Base-by-base conservation (phyloP, 306 rosid species). In the Cercis canadensis region DNA sequence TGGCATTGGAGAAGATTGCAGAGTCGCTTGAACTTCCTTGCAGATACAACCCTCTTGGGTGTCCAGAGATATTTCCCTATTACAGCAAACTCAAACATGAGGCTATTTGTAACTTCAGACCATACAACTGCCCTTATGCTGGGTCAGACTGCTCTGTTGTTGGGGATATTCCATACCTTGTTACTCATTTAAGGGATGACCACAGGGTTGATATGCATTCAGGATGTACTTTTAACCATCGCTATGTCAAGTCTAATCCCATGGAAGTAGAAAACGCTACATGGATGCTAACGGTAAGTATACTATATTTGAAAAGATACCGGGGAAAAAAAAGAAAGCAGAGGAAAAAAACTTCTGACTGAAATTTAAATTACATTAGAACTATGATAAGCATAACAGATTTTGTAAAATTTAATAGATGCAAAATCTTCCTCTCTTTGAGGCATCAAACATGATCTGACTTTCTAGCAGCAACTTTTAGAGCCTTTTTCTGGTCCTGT, bases 141-240 rank as follows among this genome's bases (percentile, higher is more conserved):
- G 92, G 96, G 15, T 89, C 96, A 46, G 96, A 89, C 68, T 89
- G 96, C 79, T 86, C 92, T n/a, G 64, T 77, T 44, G 82, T 76
- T 58, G 96, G 96, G 34, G 86, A 89, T 61, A 89, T 86, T 66
- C 82, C 92, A 8, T 78, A 64, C 58, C 96, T 86, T 63, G 92
- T 89, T 56, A 40, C 86, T 32, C 96, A 89, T 71, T 81, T 89
- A 67, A 81, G 92, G 65, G 92, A 89, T 63, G 89, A 89, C 61
- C 96, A 89, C 83, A 87, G 85, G 72, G 96, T 89, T 73, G 96
- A 89, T 67, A 89, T 89, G 96, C 96, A 89, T 68, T 84, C 92
- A n/a, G 92, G 92, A 43, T 86, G 81, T 80, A 86, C 96, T 39
- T 89, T 89, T 56, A 89, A 89, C 85, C 96, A 89, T 82, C 96